These are phyloP conservation scores for Leishmania major DNA, from an alignment of 208 protist genomes.

Conservation along the genomic window DNA sequence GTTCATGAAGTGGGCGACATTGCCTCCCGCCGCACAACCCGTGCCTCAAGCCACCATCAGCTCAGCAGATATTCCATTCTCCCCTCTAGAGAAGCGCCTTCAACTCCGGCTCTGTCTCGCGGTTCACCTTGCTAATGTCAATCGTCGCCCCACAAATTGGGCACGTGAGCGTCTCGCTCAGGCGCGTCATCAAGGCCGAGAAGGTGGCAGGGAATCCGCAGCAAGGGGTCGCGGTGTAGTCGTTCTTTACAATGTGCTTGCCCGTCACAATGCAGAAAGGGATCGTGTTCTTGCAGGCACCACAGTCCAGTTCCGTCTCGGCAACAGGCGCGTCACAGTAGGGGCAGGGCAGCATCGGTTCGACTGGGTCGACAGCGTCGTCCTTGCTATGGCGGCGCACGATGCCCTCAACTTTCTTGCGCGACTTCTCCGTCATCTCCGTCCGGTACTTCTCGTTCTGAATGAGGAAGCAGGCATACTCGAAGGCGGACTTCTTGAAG, in stretches of 20 bases:
- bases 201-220: constrained; percentile 93
- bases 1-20: no score
- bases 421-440: constrained; percentile 93
- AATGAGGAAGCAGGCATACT: constrained; percentile 95
- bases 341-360: constrained; percentile 90
- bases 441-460: constrained; percentile 94
- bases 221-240: constrained; percentile 89
- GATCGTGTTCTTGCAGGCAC: constrained; percentile 93
- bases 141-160: constrained; percentile 86
- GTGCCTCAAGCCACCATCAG: background rate
- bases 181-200: constrained; percentile 64
- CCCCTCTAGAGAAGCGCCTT: constrained; percentile 40
- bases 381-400: constrained; percentile 91
- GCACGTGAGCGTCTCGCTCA: constrained; percentile 68
- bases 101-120: constrained; percentile 67
- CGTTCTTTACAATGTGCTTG: constrained; percentile 88
- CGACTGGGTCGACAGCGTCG: constrained; percentile 73
- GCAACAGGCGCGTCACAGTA: constrained; percentile 90
- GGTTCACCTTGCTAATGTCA: constrained; percentile 81
- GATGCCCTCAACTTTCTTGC: constrained; percentile 96
- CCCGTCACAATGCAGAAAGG: constrained; percentile 96
- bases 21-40: no score
- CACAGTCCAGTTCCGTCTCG: constrained; percentile 94
- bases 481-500: constrained; percentile 94
- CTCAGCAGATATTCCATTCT: background rate